A percentile compares a stretch with the other conserved stretches of the same genome.
phyloP scores from a whole-genome alignment of 1,284 basidiomycete genomes.

The Moniliophthora roreri region DNA sequence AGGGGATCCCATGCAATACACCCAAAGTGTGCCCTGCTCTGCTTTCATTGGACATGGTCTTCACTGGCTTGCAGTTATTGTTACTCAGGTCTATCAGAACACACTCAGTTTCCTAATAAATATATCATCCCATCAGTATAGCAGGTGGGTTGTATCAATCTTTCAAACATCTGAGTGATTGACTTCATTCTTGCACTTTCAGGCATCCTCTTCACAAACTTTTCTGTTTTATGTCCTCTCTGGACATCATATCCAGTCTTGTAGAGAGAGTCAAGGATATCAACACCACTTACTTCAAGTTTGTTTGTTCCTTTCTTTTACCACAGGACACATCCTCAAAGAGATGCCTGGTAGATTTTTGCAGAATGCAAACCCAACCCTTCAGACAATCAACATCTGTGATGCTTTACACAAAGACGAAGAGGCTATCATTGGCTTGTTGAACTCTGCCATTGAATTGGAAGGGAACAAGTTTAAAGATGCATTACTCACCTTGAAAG shows the following conservation, averaged over 20 bases:
- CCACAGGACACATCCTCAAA: neutral
- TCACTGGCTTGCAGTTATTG: neutral
- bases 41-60: neutral
- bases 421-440: slow-evolving; percentile 14
- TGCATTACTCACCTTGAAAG: slow-evolving; percentile 16
- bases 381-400: slow-evolving; percentile 16
- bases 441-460: slow-evolving; percentile 10
- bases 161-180: neutral
- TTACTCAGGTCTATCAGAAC: neutral
- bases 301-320: neutral
- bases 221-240: slow-evolving; percentile 18
- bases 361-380: slow-evolving; percentile 13
- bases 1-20: neutral
- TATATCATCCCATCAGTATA: neutral
- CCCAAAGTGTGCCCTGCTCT: neutral
- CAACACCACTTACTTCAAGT: slow-evolving; percentile 20
- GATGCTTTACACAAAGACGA: slow-evolving; percentile 21
- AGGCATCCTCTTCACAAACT: slow-evolving; percentile 13
- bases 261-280: slow-evolving; percentile 18
- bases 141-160: neutral
- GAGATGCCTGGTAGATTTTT: slow-evolving; percentile 13
- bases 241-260: slow-evolving; percentile 21
- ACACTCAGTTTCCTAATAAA: neutral
- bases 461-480: slow-evolving; percentile 13
- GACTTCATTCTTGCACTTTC: slow-evolving; percentile 6